These are phyloP conservation scores for Termitomyces sp. DNA, from an alignment of 768 basidiomycete genomes.

Conservation along the genomic window DNA sequence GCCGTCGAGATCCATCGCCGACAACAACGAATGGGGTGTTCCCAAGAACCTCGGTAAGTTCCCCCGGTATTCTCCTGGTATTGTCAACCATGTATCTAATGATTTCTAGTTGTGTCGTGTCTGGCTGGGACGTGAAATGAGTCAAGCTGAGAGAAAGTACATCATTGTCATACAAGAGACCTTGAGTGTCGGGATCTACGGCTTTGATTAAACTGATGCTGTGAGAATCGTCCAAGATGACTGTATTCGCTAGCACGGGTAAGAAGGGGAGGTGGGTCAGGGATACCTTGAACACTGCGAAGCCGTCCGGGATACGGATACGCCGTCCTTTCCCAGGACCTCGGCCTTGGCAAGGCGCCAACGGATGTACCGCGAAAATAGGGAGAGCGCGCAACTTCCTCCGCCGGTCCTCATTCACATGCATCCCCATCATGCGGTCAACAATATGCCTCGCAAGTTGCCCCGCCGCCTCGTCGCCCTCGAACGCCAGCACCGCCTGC, in stretches of 20 bases:
- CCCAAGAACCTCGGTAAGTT: constrained; percentile 18
- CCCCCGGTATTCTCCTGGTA: constrained; percentile 18
- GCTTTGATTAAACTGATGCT: constrained; percentile 17
- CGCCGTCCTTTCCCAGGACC: not conserved
- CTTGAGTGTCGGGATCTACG: constrained; percentile 16
- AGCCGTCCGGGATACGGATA: not conserved
- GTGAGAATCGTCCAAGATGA: constrained; percentile 23
- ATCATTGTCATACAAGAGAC: constrained; percentile 15
- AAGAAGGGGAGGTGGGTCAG: constrained; percentile 22
- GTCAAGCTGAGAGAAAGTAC: constrained; percentile 22
- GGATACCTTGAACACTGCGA: not conserved
- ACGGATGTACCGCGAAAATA: not conserved
- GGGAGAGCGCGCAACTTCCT: constrained; percentile 4
- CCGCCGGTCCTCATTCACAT: not conserved
- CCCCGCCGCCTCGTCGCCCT: not conserved
- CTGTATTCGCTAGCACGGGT: constrained; percentile 15
- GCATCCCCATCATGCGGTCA: not conserved
- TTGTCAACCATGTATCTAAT: constrained; percentile 22
- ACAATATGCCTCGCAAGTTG: not conserved
- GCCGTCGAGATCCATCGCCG: constrained; percentile 11
- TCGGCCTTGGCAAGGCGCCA: not conserved
- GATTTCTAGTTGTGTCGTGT: constrained; percentile 19
- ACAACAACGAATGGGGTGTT: constrained; percentile 22
- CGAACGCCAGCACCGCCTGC: not conserved
- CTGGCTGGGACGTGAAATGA: constrained; percentile 22